A percentile compares a stretch with the other conserved stretches of the same genome.
These are phyloP conservation scores for Monilinia fructicola DNA, from an alignment of 2,329 filamentous ascomycete species.

Conservation along the genomic window DNA sequence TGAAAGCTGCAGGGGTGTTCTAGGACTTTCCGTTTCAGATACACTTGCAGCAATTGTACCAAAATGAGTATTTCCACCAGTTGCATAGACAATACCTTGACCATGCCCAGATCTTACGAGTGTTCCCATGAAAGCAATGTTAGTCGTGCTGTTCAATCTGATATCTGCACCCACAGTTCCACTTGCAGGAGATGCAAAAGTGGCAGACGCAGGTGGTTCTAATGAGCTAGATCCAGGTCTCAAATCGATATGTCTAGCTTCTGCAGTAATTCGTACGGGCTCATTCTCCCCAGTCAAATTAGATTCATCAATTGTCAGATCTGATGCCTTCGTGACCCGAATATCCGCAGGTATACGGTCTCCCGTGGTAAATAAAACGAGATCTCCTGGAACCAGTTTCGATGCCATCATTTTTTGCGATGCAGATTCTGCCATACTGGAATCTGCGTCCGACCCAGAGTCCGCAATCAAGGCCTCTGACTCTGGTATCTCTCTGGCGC, in stretches of 20 bases:
- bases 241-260: constrained; percentile 50
- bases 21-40: constrained; percentile 90
- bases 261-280: constrained; percentile 75
- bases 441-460: constrained; percentile 46
- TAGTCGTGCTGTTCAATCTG: constrained; percentile 71
- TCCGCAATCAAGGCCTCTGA: constrained; percentile 32
- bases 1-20: constrained; percentile 88
- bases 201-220: constrained; percentile 52
- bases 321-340: constrained; percentile 84
- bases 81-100: constrained; percentile 95
- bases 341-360: constrained; percentile 96
- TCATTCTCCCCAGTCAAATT: constrained; percentile 97
- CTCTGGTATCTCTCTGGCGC: constrained; percentile 34
- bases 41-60: constrained; percentile 93
- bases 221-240: constrained; percentile 39
- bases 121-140: constrained; percentile 98
- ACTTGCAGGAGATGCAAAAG: constrained; percentile 57
- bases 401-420: constrained; percentile 84
- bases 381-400: constrained; percentile 85
- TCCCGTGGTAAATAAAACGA: constrained; percentile 92
- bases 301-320: constrained; percentile 92
- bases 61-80: constrained; percentile 90
- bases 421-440: constrained; percentile 59
- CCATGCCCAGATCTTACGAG: constrained; percentile 92
- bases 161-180: constrained; percentile 64